Evolutionary conservation across 176 grass and related monocot genomes (phyloP), one percentile per base, ranked within the genome.

Genomic region (Paspalum notatum): DNA sequence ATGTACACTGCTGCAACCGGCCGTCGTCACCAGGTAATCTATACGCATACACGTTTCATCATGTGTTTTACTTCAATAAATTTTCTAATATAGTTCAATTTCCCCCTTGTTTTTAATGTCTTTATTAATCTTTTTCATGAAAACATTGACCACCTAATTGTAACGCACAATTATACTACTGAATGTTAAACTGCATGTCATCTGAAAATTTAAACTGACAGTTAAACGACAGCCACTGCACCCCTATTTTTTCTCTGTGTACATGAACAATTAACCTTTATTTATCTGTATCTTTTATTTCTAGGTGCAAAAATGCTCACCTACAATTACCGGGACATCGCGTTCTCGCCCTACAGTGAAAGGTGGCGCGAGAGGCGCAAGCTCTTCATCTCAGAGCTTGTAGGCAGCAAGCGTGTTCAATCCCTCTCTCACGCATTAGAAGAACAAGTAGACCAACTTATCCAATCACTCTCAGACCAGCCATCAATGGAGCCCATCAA

Each of bases 301-400:
- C 0, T 49, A 68, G 77, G 77, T 7, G 65, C 78, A 3, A 69
- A 69, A 56, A 20, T 80, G 41, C 16, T 80, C 0, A 80, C 78
- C 39, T 80, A 80, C 22, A 54, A 55, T 12, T 42, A 58, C 2
- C 51, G 67, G 24, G 78, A 80, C 22, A 80, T 80, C 22, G 78
- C 78, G 0, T 80, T 80, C 78, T 69, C 78, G 7, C 78, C 78
- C 0, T 80, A 80, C 40, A 69, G 67, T 5, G 78, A 68, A 20
- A 45, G 49, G 50, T 68, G 63, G 78, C 78, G 78, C 0, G 39
- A 69, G 64, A 57, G 37, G 77, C 50, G 77, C 21, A 80, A 57
- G 16, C 49, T 80, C n/a, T 80, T 80, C 65, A 17, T 80, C 8
- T 80, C 78, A 0, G 78, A 80, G 40, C 78, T 80, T 12, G 77